phyloP scores from a whole-genome alignment of 169 alveolate species.

The Babesia divergens region DNA sequence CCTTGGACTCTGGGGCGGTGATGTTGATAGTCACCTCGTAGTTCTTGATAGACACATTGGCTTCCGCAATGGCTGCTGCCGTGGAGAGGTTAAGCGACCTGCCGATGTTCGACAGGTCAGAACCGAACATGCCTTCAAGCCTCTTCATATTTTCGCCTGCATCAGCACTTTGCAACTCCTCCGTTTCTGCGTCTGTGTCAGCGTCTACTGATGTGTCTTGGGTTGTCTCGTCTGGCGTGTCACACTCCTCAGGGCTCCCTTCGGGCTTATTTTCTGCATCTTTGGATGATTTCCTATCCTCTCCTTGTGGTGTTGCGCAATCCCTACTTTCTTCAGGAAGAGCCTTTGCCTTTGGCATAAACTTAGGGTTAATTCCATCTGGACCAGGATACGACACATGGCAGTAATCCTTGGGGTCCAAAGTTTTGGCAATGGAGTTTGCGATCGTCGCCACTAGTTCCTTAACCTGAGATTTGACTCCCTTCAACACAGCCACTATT shows the following conservation, averaged over 20 bases:
- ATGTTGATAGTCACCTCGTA: conserved; percentile 13
- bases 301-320: not conserved
- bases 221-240: not conserved
- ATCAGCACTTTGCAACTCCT: not conserved
- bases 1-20: not conserved
- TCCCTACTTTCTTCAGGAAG: not conserved
- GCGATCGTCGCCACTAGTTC: conserved; percentile 42
- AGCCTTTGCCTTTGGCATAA: conserved; percentile 3
- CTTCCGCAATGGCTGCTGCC: not conserved
- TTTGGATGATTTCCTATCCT: not conserved
- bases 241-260: not conserved
- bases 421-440: conserved; percentile 49
- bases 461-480: conserved; percentile 43
- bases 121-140: not conserved
- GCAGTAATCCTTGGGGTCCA: conserved; percentile 45
- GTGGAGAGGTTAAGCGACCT: not conserved
- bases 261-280: not conserved
- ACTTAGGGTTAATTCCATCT: conserved; percentile 3
- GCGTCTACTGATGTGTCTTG: not conserved
- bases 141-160: not conserved
- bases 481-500: conserved; percentile 54
- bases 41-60: not conserved
- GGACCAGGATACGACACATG: conserved; percentile 47
- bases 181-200: conserved; percentile 4
- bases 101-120: not conserved